Base-by-base conservation (phyloP, 1,284 basidiomycete species). In the Microbotryomycetes sp. region DNA sequence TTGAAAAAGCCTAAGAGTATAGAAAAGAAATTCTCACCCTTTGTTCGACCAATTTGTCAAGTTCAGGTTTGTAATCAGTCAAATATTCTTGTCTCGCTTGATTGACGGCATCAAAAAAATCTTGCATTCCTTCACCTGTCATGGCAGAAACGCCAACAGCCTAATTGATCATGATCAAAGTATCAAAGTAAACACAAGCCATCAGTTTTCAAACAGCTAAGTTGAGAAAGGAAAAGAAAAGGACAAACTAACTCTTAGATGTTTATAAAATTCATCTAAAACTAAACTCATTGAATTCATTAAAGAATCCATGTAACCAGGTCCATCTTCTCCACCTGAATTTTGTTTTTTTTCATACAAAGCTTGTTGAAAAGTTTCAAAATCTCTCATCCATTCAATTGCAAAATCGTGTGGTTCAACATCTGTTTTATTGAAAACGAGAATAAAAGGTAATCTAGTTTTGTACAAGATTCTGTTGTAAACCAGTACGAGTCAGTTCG, bases 201-300 rank as follows among this genome's bases (percentile, higher is more conserved):
- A n/a, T n/a, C n/a, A n/a, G n/a, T n/a, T n/a, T n/a, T n/a, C n/a
- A n/a, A n/a, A n/a, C n/a, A n/a, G 22, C 52, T 12, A 32, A 12
- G 0, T 30, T 23, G n/a, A 45, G 32, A 60, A 23, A 28, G 6
- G 42, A 32, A 59, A 29, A 16, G 45, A 32, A 15, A 31, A 42
- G 16, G 46, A 49, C 30, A 3, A 2, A 73, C 78, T 70, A 57
- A 92, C 92, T 79, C 89, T 89, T 51, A 99, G 79, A 71, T 96
- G 89, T 77, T 93, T 91, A 80, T 99, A 99, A 73, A 99, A 99
- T 75, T 98, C 96, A 74, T 99, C 96, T 59, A 99, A 78, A 6
- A 99, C 93, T 52, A 99, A 79, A 75, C 92, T 92, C 96, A 99
- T 98, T 74, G 89, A 92, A 71, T 96, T 92, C 94, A 98, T 98